Evolutionary conservation across 228 moss, liverwort and hornwort species (phyloP).

Genomic region (Sphagnum magellanicum): DNA sequence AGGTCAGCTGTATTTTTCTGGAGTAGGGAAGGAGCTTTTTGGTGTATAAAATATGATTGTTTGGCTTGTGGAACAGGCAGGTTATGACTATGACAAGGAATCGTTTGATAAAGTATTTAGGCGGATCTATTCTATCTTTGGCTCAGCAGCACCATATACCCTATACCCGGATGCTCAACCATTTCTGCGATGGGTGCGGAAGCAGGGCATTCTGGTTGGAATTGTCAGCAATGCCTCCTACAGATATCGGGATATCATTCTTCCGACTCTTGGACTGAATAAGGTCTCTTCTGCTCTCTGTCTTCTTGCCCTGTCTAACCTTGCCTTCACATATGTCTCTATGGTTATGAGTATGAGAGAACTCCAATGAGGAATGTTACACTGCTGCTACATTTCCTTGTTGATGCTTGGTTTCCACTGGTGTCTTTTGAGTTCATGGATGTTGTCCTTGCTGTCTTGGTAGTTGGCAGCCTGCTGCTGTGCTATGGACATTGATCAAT

Average conservation of each 20-base stretch:
- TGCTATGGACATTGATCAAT: no score
- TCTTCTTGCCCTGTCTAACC: background rate
- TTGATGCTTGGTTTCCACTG: no score
- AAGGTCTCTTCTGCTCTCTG: slow-evolving; percentile 37
- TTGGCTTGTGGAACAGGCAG: slow-evolving; percentile 39
- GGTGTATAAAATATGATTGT: no score
- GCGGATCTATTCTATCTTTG: slow-evolving; percentile 78
- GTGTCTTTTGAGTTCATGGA: no score
- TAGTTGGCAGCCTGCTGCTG: no score
- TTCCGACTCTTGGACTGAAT: slow-evolving; percentile 69
- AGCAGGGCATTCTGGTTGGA: slow-evolving; percentile 74
- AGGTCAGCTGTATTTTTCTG: no score
- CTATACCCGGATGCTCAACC: slow-evolving; percentile 74
- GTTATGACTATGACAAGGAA: slow-evolving; percentile 57
- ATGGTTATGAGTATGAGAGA: background rate
- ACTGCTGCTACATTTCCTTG: no score
- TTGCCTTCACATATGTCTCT: background rate
- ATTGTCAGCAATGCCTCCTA: slow-evolving; percentile 89
- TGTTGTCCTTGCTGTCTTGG: no score
- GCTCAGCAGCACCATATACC: slow-evolving; percentile 73
- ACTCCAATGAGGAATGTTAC: no score
- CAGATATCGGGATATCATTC: slow-evolving; percentile 70
- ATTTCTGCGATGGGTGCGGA: slow-evolving; percentile 72
- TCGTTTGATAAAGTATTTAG: slow-evolving; percentile 62
- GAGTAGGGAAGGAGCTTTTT: no score